phyloP scores from a whole-genome alignment of 208 protist genomes.

The Leishmania tropica region DNA sequence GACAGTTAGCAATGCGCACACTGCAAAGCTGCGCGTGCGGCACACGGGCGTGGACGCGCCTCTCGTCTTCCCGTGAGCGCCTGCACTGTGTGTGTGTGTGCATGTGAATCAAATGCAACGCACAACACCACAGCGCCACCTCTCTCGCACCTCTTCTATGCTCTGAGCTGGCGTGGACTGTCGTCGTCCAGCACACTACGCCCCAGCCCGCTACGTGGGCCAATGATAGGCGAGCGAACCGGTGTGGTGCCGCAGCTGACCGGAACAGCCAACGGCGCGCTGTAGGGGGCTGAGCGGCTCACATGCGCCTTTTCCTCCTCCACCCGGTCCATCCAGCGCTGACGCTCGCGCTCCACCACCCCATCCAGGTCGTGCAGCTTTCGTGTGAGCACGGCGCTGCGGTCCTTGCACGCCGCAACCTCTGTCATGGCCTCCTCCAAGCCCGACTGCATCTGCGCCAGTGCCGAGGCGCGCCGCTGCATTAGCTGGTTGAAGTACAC shows the following conservation, averaged over 20 bases:
- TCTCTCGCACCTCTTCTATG: constrained; percentile 6
- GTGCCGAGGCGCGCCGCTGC: constrained; percentile 60
- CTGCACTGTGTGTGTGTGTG: neutral
- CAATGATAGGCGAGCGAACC: constrained; percentile 15
- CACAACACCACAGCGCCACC: neutral
- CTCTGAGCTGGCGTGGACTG: constrained; percentile 16
- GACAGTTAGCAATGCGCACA: neutral
- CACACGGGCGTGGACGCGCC: neutral
- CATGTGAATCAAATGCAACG: no score
- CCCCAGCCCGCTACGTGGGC: constrained; percentile 12
- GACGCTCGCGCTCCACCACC: constrained; percentile 65
- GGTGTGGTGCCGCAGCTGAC: constrained; percentile 27
- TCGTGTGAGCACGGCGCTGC: constrained; percentile 49
- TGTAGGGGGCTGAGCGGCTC: constrained; percentile 33
- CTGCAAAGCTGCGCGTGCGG: neutral
- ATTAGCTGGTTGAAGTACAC: constrained; percentile 85
- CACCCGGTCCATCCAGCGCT: constrained; percentile 63
- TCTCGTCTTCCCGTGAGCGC: neutral
- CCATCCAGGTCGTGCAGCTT: constrained; percentile 76
- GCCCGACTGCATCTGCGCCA: constrained; percentile 56
- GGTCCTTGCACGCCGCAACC: constrained; percentile 69
- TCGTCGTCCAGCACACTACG: constrained; percentile 22
- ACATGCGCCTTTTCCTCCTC: constrained; percentile 73
- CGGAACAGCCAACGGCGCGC: constrained; percentile 9
- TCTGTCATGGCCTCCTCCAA: constrained; percentile 70